These are phyloP conservation scores for Tulasnella sp. DNA, from an alignment of 768 basidiomycete species.

Conservation along the genomic window DNA sequence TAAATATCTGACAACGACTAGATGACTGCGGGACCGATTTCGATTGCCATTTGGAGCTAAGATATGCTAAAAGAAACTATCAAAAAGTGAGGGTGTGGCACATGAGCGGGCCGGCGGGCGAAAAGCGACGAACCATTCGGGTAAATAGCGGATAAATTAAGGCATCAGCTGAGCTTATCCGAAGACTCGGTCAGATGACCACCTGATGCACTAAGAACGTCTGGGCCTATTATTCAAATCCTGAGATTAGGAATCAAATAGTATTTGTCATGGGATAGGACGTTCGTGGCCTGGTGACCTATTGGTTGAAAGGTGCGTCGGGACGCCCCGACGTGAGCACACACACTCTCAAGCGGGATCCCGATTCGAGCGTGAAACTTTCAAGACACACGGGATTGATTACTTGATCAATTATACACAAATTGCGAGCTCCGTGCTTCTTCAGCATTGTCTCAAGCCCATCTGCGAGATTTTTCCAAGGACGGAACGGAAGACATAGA, in stretches of 20 bases:
- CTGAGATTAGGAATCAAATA: background rate
- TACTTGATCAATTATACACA: conserved; percentile 27
- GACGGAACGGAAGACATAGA: too few relatives aligned
- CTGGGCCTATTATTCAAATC: background rate
- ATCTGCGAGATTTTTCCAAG: too few relatives aligned
- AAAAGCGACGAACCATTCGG: too few relatives aligned
- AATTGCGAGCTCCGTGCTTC: too few relatives aligned
- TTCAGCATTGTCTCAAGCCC: too few relatives aligned
- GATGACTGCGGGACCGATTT: too few relatives aligned
- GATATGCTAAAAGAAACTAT: background rate
- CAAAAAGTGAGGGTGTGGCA: background rate
- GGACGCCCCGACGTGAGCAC: too few relatives aligned
- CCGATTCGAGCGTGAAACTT: background rate
- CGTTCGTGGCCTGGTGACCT: too few relatives aligned
- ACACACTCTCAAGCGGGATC: background rate
- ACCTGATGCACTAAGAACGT: background rate
- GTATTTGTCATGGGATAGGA: background rate
- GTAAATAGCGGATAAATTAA: background rate
- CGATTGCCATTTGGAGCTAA: background rate
- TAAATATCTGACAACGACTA: background rate
- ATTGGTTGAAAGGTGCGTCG: too few relatives aligned
- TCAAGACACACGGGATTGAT: background rate
- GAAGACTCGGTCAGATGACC: background rate
- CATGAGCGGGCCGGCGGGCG: background rate
- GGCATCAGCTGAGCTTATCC: too few relatives aligned